Base-by-base conservation (phyloP, 108 stramenopile genomes). In the Fistulifera solaris region DNA sequence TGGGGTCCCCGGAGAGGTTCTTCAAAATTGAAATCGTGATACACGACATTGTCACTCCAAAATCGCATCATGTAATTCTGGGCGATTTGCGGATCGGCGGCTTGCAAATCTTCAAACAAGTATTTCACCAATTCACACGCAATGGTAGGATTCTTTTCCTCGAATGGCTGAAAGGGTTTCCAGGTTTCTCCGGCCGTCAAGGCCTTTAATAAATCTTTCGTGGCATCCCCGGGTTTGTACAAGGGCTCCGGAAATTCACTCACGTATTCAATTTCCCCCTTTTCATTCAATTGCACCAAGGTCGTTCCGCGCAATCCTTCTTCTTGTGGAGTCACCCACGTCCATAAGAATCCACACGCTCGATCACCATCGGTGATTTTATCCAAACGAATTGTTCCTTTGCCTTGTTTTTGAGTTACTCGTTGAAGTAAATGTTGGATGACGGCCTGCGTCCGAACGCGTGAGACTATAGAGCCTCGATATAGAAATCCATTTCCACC, bases 311-410 rank as follows among this genome's bases (percentile, higher is more conserved):
- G 73, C 40, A 87, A 58, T 35, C 85, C 85, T 54, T 87, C 81
- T 49, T 76, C 51, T 4, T 67, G 17, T 10, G 53, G 54, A 35
- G 48, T 51, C 0, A 73, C 65, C 77, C 77, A 87, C 0, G 85
- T 87, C 85, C 85, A 87, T 19, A 77, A 79, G 74, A 78, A 87
- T 27, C 85, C 85, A 58, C 79, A 80, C 41, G 85, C 85, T 13
- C 14, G 65, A 51, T 35, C 50, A 2, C 85, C 85, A 67, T 87
- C 85, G 40, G 68, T 70, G 22, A 87, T 83, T 38, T 61, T 75
- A 48, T 87, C 85, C 7, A 87, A 59, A 4, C 85, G 73, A 11
- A 80, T 61, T 26, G 41, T 52, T 13, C 75, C 85, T 45, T 70
- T 48, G 15, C 71, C 71, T 51, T 75, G 65, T 2, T 68, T 49